Conservation (phyloP, 768 basidiomycete species). For the Rhodosporidiobolus odoratus region DNA sequence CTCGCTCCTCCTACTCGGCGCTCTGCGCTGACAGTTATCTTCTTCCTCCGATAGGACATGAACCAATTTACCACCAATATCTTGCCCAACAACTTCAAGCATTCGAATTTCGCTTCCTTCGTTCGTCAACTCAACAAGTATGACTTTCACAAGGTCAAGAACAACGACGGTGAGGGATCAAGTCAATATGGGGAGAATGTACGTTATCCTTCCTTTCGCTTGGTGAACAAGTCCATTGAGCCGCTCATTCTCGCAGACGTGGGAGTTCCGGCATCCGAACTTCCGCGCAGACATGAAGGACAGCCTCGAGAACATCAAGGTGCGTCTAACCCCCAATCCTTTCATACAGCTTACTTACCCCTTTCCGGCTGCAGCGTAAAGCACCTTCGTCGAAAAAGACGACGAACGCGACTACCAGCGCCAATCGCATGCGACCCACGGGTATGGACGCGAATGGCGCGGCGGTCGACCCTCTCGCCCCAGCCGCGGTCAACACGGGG, state of each 20-base stretch:
- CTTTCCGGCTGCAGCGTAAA: constrained; percentile 20
- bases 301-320: constrained; percentile 57
- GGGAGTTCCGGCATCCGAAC: constrained; percentile 53
- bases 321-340: constrained; percentile 5
- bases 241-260: constrained; percentile 35
- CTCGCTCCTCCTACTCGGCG: not conserved
- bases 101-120: constrained; percentile 87
- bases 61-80: constrained; percentile 87
- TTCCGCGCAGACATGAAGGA: constrained; percentile 57
- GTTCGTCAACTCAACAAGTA: constrained; percentile 93
- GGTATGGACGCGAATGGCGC: not conserved
- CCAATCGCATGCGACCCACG: not conserved
- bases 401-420: not conserved
- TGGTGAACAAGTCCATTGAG: not conserved
- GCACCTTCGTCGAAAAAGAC: constrained; percentile 17
- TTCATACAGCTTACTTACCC: not conserved
- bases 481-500: constrained; percentile 25
- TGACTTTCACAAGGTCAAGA: constrained; percentile 94
- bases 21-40: not conserved
- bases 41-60: constrained; percentile 61
- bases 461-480: constrained; percentile 11
- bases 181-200: constrained; percentile 60
- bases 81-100: constrained; percentile 87
- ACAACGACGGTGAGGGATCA: constrained; percentile 57
- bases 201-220: constrained; percentile 33